phyloP scores from a whole-genome alignment of 805 yeast species.

The Grigorovia yakushimaensis region DNA sequence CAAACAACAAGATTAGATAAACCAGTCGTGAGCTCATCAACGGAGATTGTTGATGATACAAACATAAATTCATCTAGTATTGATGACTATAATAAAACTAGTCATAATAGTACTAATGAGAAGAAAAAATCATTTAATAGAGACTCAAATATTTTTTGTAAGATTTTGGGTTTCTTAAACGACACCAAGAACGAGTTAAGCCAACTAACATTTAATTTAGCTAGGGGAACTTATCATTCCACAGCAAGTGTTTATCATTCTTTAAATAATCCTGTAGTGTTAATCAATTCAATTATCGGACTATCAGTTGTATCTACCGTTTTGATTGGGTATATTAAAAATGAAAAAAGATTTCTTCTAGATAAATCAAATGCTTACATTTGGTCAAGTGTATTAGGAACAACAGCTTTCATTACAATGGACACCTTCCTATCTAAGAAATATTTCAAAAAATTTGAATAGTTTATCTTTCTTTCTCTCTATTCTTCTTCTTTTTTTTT shows the following conservation, averaged over 20 bases:
- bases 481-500: not conserved
- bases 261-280: slow-evolving; percentile 53
- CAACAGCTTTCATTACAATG: slow-evolving; percentile 43
- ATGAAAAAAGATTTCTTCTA: slow-evolving; percentile 38
- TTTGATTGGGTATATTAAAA: slow-evolving; percentile 39
- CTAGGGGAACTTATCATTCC: not conserved
- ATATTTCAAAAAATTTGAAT: slow-evolving; percentile 45
- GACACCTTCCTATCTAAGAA: slow-evolving; percentile 46
- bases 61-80: not conserved
- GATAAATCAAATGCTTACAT: slow-evolving; percentile 38
- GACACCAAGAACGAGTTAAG: not conserved
- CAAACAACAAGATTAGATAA: slow-evolving; percentile 6
- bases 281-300: slow-evolving; percentile 42
- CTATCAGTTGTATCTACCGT: slow-evolving; percentile 40
- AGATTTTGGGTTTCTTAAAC: not conserved
- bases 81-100: too few relatives aligned
- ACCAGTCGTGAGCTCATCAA: not conserved
- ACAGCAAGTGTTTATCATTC: not conserved
- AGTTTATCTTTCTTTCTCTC: not conserved
- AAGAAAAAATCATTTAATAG: not conserved
- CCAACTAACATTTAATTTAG: not conserved
- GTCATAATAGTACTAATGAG: not conserved
- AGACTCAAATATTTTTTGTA: not conserved
- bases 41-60: not conserved
- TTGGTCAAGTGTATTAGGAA: slow-evolving; percentile 41